Percentiles rank a stretch among this genome's conserved stretches.
Evolutionary conservation across 257 asterid genomes (phyloP).

Genomic region (Penstemon barbatus): DNA sequence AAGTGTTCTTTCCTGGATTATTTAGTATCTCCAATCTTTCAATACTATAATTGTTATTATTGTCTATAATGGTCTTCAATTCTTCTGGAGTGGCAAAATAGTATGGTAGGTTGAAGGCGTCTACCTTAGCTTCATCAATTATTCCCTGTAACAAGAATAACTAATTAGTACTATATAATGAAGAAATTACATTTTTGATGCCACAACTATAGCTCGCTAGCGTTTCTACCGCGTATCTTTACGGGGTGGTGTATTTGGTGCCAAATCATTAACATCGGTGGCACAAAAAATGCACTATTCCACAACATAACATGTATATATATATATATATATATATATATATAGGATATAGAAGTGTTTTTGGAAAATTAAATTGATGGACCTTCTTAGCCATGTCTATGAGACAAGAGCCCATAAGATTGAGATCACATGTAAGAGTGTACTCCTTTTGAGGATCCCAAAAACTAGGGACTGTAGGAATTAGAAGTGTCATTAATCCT

Average conservation of each 20-base stretch:
- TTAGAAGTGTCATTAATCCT: conserved; percentile 37
- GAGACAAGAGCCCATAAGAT: conserved; percentile 30
- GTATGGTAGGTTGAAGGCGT: conserved; percentile 34
- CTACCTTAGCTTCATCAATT: conserved; percentile 24
- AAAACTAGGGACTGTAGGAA: conserved; percentile 28
- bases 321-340: too few species aligned
- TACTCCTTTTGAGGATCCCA: conserved; percentile 8
- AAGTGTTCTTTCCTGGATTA: conserved; percentile 19
- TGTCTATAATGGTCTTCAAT: conserved; percentile 24
- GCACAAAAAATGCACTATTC: too few species aligned
- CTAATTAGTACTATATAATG: neutral
- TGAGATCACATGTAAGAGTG: neutral
- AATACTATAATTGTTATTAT: conserved; percentile 24
- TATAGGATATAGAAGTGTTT: neutral
- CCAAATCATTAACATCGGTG: too few species aligned
- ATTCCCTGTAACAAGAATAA: neutral
- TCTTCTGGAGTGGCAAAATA: conserved; percentile 25
- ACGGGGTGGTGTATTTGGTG: too few species aligned
- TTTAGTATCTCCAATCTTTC: conserved; percentile 37
- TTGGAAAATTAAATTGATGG: neutral
- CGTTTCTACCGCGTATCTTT: too few species aligned
- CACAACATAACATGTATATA: too few species aligned
- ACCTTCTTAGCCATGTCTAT: conserved; percentile 44
- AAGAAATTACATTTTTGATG: too few species aligned
- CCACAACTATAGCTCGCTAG: too few species aligned